phyloP scores from a whole-genome alignment of 2,329 filamentous ascomycete genomes.

The Helotiales sp. region DNA sequence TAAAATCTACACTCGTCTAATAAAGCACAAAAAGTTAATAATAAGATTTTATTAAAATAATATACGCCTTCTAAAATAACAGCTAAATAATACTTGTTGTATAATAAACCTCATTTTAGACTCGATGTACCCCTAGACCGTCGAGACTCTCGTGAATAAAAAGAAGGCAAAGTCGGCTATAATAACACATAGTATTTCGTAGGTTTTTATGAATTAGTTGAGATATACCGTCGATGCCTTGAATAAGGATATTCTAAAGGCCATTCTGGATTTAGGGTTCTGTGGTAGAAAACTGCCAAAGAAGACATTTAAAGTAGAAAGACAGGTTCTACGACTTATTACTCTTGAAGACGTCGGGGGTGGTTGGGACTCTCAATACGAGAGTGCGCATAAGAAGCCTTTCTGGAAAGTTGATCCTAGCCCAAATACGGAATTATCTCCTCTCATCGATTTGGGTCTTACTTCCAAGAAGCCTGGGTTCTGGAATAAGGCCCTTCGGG shows the following conservation, averaged over 20 bases:
- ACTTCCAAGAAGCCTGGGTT: not conserved
- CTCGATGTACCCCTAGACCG: not conserved
- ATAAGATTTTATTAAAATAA: constrained; percentile 43
- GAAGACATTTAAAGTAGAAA: not conserved
- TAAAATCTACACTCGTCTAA: constrained; percentile 29
- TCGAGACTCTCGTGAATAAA: not conserved
- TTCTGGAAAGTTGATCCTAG: not conserved
- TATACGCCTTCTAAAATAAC: constrained; percentile 19
- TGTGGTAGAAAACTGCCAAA: not conserved
- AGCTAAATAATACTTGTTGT: not conserved
- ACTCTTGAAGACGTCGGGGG: too few species aligned
- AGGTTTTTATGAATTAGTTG: not conserved
- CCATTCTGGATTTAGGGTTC: not conserved
- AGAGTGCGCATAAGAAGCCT: not conserved
- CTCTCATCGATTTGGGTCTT: not conserved
- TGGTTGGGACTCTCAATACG: not conserved
- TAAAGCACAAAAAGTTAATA: constrained; percentile 38
- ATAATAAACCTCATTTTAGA: constrained; percentile 3
- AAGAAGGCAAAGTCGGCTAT: not conserved
- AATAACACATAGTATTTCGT: not conserved
- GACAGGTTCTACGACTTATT: not conserved
- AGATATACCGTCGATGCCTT: not conserved
- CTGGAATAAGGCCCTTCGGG: not conserved
- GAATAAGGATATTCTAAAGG: constrained; percentile 1
- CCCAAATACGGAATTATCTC: not conserved